Evolutionary conservation across 306 rosid species (phyloP).

Genomic region (Dalbergia cultrata): DNA sequence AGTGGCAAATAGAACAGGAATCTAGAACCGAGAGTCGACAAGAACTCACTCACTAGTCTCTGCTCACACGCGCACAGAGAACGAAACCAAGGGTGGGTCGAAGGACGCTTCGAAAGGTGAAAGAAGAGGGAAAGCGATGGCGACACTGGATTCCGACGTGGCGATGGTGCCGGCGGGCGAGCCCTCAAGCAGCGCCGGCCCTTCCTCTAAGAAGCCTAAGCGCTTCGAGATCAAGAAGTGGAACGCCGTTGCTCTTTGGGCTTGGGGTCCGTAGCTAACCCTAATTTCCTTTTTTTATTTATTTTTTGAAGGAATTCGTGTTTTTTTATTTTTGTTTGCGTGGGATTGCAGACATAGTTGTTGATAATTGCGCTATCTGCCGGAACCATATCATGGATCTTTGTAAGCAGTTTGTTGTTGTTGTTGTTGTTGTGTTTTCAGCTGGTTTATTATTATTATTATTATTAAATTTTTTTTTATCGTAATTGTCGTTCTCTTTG

Average conservation of each 20-base stretch:
- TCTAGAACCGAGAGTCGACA: neutral
- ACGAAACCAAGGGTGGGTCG: neutral
- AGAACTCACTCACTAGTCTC: too few species aligned
- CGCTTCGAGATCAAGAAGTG: constrained; percentile 92
- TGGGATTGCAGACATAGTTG: constrained; percentile 74
- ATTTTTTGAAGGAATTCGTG: neutral
- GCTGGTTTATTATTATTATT: neutral
- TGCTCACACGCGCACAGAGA: neutral
- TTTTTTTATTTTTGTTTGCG: neutral
- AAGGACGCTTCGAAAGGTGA: neutral
- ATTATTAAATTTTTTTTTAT: neutral
- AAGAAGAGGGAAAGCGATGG: constrained; percentile 43
- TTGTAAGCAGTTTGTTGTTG: constrained; percentile 54
- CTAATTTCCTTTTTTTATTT: constrained; percentile 34
- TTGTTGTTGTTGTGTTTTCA: neutral
- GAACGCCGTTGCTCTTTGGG: constrained; percentile 96
- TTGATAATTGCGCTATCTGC: constrained; percentile 93
- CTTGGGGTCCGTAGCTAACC: constrained; percentile 75
- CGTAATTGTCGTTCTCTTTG: neutral
- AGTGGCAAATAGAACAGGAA: neutral
- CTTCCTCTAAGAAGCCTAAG: constrained; percentile 72
- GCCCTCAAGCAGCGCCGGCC: constrained; percentile 60
- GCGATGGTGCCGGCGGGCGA: constrained; percentile 79
- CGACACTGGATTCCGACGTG: constrained; percentile 78
- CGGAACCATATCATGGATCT: constrained; percentile 97